Conservation (phyloP, 1,139 yeast genomes). For the Taphrina wiesneri region DNA sequence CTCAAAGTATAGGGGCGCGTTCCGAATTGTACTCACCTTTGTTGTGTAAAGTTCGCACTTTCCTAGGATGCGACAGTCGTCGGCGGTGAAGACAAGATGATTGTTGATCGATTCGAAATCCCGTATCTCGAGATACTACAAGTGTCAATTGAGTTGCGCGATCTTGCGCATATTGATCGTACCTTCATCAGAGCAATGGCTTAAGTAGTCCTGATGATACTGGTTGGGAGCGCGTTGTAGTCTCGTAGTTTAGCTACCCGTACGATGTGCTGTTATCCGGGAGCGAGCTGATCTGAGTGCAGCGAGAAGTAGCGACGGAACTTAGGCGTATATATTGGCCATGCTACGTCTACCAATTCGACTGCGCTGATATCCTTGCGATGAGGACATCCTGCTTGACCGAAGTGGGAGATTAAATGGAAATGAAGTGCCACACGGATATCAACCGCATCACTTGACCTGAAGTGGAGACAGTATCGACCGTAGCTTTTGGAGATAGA, state of each 20-base stretch:
- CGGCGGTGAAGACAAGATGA: constrained; percentile 80
- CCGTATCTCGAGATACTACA: constrained; percentile 23
- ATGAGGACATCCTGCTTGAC: background rate
- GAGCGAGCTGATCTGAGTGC: background rate
- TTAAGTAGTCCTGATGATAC: background rate
- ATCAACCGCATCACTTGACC: background rate
- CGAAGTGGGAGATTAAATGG: background rate
- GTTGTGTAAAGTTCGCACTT: constrained; percentile 94
- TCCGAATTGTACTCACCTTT: constrained; percentile 47
- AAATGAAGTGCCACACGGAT: constrained; percentile 9
- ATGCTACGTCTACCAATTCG: background rate
- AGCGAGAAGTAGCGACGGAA: background rate
- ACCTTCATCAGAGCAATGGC: background rate
- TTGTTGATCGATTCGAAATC: constrained; percentile 53
- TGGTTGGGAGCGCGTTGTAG: background rate
- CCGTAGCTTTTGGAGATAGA: no score
- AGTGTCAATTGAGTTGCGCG: background rate
- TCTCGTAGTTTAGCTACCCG: constrained; percentile 5
- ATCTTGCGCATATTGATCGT: background rate
- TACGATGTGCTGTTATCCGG: constrained; percentile 32
- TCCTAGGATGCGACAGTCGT: constrained; percentile 85
- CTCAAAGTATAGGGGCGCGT: no score
- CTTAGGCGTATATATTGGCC: background rate
- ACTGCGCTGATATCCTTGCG: background rate
- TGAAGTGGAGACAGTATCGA: background rate